Evolutionary conservation across 768 basidiomycete genomes (phyloP), one percentile per base, ranked within the genome.

Genomic region (Kwoniella dendrophila): DNA sequence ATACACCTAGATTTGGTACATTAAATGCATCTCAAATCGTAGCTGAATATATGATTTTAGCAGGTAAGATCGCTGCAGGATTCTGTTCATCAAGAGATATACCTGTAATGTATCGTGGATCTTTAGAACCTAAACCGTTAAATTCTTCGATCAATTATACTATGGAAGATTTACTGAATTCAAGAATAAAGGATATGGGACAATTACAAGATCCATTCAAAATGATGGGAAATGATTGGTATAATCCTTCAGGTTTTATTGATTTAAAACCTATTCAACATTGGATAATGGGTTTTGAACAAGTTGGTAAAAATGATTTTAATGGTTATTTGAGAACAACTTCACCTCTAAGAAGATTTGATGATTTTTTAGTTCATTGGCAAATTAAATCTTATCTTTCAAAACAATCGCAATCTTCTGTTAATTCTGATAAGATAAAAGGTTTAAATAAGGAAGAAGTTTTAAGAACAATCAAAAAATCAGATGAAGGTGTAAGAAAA

Each of bases 251-350:
- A 16, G 60, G 60, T 1, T 56, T 47, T 40, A 34, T 62, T 11
- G 44, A 54, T 16, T 11, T 49, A 4, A 41, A 34, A 29, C 67
- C 52, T 5, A 6, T 32, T 22, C 48, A 30, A 18, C 94, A 98
- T 73, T 86, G 82, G 82, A 74, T 77, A 4, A 77, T 97, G 69
- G 92, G 88, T 0, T 75, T 90, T n/a, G 53, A 53, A 11, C 81
- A 82, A 2, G 83, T 84, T 1, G 85, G 85, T 41, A 88, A 88
- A 65, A n/a, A n/a, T n/a, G n/a, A n/a, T n/a, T n/a, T n/a, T n/a
- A n/a, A n/a, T n/a, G 94, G 94, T 3, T 99, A 99, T 75, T 80
- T 83, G 18, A 85, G 90, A 22, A 86, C 84, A 8, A 97, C 96
- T 8, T 91, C 89, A 4, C 96, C 96, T 0, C 80, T 99, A 44